phyloP scores from a whole-genome alignment of 306 rosid species.

The Cyamopsis tetragonoloba region DNA sequence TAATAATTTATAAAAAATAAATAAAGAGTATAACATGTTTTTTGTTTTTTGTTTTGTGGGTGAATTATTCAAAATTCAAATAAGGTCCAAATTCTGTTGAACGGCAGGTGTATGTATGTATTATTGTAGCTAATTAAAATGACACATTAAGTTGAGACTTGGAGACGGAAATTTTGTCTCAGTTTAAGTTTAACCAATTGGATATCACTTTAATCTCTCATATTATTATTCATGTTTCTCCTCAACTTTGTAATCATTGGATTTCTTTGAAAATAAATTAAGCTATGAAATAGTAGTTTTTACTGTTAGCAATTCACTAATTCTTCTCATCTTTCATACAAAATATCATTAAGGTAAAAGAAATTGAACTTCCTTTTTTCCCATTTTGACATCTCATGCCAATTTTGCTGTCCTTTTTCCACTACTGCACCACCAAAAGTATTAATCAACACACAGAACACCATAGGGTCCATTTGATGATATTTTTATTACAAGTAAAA shows the following conservation, averaged over 20 bases:
- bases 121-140: neutral
- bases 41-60: no score
- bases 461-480: no score
- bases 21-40: no score
- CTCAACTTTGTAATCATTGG: neutral
- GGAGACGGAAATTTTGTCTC: neutral
- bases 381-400: neutral
- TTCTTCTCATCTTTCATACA: neutral
- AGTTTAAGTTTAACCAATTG: neutral
- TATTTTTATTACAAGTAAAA: no score
- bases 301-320: neutral
- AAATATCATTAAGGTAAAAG: neutral
- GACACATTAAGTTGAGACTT: neutral
- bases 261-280: neutral
- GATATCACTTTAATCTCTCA: neutral
- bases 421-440: no score
- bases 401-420: neutral
- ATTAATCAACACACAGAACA: no score
- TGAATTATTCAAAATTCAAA: no score
- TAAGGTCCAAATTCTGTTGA: neutral
- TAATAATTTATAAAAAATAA: no score
- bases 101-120: neutral
- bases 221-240: neutral
- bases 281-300: neutral
- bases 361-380: neutral